A percentile compares a stretch with the other conserved stretches of the same genome.
Conservation (phyloP, 1,284 basidiomycete genomes). For the Trametes versicolor region DNA sequence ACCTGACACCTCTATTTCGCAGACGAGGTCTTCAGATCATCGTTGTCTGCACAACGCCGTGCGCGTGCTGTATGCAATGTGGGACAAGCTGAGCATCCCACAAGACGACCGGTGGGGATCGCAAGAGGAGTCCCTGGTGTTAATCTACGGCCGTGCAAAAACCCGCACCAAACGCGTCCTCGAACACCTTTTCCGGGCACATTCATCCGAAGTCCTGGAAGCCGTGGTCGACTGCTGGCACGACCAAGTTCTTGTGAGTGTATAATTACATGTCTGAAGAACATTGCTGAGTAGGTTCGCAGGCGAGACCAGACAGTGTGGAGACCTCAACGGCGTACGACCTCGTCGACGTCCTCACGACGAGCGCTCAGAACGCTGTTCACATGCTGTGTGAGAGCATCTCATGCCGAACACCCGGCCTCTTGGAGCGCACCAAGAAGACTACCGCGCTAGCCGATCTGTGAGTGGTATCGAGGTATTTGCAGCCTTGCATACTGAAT, state of each 20-base stretch:
- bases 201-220: slow-evolving; percentile 85
- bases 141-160: slow-evolving; percentile 74
- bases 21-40: slow-evolving; percentile 78
- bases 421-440: slow-evolving; percentile 65
- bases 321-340: slow-evolving; percentile 72
- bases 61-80: slow-evolving; percentile 73
- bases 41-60: slow-evolving; percentile 78
- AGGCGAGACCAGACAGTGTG: slow-evolving; percentile 30
- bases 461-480: slow-evolving; percentile 52
- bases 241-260: slow-evolving; percentile 58
- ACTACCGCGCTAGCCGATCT: slow-evolving; percentile 70
- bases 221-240: slow-evolving; percentile 85
- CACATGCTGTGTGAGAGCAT: slow-evolving; percentile 92
- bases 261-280: background rate
- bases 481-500: slow-evolving; percentile 13
- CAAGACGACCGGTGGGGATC: slow-evolving; percentile 56
- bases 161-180: slow-evolving; percentile 79
- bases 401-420: slow-evolving; percentile 59
- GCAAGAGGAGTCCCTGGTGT: slow-evolving; percentile 69
- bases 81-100: slow-evolving; percentile 68
- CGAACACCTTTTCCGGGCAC: slow-evolving; percentile 87
- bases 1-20: slow-evolving; percentile 10
- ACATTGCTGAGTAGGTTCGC: background rate
- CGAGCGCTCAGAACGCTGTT: slow-evolving; percentile 89
- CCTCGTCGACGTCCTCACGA: slow-evolving; percentile 84